phyloP scores from a whole-genome alignment of 768 basidiomycete genomes.

The Amylocystis lapponica region DNA sequence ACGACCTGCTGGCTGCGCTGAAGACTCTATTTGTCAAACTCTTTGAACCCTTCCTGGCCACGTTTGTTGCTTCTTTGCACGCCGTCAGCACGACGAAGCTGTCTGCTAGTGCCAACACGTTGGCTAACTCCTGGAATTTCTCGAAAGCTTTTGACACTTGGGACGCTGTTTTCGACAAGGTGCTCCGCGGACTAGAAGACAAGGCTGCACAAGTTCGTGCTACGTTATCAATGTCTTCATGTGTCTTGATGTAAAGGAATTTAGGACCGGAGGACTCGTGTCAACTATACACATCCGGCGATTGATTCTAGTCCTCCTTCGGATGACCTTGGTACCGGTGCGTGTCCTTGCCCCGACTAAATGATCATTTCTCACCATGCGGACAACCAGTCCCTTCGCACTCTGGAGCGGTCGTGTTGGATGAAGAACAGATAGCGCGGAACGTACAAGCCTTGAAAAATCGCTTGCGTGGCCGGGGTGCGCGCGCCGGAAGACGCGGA shows the following conservation, averaged over 20 bases:
- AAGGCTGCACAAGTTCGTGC: constrained; percentile 59
- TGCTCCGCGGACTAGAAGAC: constrained; percentile 69
- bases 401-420: constrained; percentile 47
- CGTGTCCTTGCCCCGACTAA: constrained; percentile 12
- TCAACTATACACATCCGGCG: constrained; percentile 35
- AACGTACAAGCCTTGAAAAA: constrained; percentile 90
- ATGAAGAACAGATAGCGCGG: constrained; percentile 87
- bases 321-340: constrained; percentile 58
- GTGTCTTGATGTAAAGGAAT: constrained; percentile 1
- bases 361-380: not conserved
- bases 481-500: constrained; percentile 47
- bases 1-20: constrained; percentile 75
- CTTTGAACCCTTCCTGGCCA: constrained; percentile 77
- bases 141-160: constrained; percentile 67
- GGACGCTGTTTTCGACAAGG: constrained; percentile 74
- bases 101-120: constrained; percentile 28
- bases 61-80: constrained; percentile 81
- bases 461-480: constrained; percentile 71
- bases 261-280: constrained; percentile 70
- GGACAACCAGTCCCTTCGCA: constrained; percentile 38
- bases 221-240: not conserved
- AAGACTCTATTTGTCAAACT: constrained; percentile 83
- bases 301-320: constrained; percentile 41
- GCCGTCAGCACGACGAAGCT: constrained; percentile 44
- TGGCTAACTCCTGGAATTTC: constrained; percentile 58